These are phyloP conservation scores for Coccinonectria pachysandricola DNA, from an alignment of 2,329 filamentous ascomycete genomes.

Conservation along the genomic window DNA sequence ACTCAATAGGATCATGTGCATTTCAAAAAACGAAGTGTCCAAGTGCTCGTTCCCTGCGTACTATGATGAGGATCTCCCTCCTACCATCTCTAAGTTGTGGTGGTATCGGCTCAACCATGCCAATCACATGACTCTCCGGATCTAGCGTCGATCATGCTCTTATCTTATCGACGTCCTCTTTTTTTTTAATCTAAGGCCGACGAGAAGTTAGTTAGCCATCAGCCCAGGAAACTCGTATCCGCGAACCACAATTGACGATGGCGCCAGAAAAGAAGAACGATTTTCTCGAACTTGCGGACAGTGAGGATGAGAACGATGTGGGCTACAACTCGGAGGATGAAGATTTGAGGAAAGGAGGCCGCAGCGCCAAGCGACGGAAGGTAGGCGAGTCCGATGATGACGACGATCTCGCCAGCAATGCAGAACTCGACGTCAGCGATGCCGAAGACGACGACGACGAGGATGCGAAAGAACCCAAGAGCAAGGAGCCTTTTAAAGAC, in stretches of 20 bases:
- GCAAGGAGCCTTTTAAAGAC: not conserved
- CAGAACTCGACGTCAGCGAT: constrained; percentile 25
- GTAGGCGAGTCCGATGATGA: constrained; percentile 32
- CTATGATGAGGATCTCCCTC: no score
- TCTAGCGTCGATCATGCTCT: no score
- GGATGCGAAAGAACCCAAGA: constrained; percentile 11
- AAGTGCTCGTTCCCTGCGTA: no score
- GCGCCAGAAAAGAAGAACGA: constrained; percentile 60
- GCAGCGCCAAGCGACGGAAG: constrained; percentile 54
- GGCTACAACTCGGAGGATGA: constrained; percentile 61
- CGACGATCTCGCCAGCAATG: constrained; percentile 27
- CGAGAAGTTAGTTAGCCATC: constrained; percentile 1
- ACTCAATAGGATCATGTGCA: no score
- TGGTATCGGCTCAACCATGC: no score
- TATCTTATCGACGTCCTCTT: constrained; percentile 20
- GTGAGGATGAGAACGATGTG: constrained; percentile 45
- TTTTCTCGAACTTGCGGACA: constrained; percentile 52
- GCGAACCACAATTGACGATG: constrained; percentile 34
- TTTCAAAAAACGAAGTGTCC: no score
- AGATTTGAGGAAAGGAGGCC: constrained; percentile 55
- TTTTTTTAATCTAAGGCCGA: constrained; percentile 9
- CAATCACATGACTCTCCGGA: no score
- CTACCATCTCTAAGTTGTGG: no score
- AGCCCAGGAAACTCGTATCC: not conserved
- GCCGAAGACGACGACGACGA: constrained; percentile 19